A percentile compares a stretch with the other conserved stretches of the same genome.
Conservation (phyloP, 371 early-diverging fungal genomes). For the Fennellomyces sp. region DNA sequence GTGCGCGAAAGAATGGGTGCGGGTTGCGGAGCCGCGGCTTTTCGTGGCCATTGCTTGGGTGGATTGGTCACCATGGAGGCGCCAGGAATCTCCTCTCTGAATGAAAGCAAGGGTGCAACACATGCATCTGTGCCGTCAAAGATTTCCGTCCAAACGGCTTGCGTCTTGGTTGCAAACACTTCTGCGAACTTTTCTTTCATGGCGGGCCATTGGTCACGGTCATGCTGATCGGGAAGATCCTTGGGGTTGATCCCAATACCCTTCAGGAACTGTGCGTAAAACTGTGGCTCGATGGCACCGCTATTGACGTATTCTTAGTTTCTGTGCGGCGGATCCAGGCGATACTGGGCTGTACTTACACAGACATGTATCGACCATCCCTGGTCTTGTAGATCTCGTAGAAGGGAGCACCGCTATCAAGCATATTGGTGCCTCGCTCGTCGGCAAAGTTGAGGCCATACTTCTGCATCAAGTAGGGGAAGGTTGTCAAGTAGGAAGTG, state of each 20-base stretch:
- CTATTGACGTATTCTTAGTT: too few relatives aligned
- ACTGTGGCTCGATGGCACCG: constrained; percentile 75
- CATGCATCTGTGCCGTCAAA: constrained; percentile 76
- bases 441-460: constrained; percentile 55
- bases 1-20: constrained; percentile 67
- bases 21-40: constrained; percentile 54
- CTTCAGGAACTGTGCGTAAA: constrained; percentile 62
- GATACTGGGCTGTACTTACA: constrained; percentile 38
- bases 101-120: constrained; percentile 69
- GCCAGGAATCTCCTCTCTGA: constrained; percentile 42
- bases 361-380: constrained; percentile 70
- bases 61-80: constrained; percentile 6
- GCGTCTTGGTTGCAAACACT: constrained; percentile 61
- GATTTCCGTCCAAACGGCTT: constrained; percentile 68
- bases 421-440: constrained; percentile 62
- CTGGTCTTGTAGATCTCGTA: constrained; percentile 74
- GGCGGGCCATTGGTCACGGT: constrained; percentile 55
- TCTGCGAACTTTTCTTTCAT: constrained; percentile 55
- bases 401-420: constrained; percentile 78
- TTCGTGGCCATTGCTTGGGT: constrained; percentile 26
- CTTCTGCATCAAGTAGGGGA: constrained; percentile 64
- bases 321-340: background rate
- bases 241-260: constrained; percentile 49
- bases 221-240: constrained; percentile 56
- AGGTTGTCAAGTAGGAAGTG: constrained; percentile 55